Percentiles rank a stretch among this genome's conserved stretches.
These are phyloP conservation scores for Hortaea sp. DNA, from an alignment of 2,329 filamentous ascomycete genomes.

Conservation along the genomic window DNA sequence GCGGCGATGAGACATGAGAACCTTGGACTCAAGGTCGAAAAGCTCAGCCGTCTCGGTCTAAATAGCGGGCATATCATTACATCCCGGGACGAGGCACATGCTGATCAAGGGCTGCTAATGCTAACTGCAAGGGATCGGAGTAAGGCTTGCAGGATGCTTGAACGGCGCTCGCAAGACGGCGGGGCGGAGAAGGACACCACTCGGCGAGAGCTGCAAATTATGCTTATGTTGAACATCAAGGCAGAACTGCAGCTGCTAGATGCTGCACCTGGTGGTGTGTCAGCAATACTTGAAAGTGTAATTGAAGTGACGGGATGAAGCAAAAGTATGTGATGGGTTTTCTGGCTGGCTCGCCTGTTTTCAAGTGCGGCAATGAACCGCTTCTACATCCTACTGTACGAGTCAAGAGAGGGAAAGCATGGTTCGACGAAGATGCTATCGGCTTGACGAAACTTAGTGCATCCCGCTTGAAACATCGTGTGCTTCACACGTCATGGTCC, in stretches of 20 bases:
- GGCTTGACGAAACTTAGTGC: no score
- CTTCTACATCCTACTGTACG: no score
- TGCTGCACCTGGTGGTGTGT: slow-evolving; percentile 15
- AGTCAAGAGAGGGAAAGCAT: no score
- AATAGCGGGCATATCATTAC: slow-evolving; percentile 24
- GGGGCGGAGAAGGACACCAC: slow-evolving; percentile 29
- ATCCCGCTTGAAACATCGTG: background rate
- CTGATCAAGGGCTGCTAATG: slow-evolving; percentile 35
- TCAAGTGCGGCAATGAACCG: no score
- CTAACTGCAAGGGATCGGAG: slow-evolving; percentile 50
- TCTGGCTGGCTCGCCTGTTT: no score
- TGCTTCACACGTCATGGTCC: background rate
- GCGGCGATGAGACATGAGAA: slow-evolving; percentile 50
- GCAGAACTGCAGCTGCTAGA: slow-evolving; percentile 58
- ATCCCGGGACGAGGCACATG: slow-evolving; percentile 13
- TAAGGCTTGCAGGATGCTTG: slow-evolving; percentile 46
- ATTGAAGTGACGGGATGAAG: background rate
- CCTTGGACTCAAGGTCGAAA: slow-evolving; percentile 36
- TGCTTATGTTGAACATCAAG: slow-evolving; percentile 66
- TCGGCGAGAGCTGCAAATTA: slow-evolving; percentile 53
- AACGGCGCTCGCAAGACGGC: background rate
- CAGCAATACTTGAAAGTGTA: slow-evolving; percentile 10
- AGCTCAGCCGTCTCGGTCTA: slow-evolving; percentile 58
- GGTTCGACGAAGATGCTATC: no score
- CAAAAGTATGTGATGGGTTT: background rate